A percentile compares a stretch with the other conserved stretches of the same genome.
phyloP scores from a whole-genome alignment of 495 filamentous ascomycete genomes.

The Talaromyces trachyspermus region DNA sequence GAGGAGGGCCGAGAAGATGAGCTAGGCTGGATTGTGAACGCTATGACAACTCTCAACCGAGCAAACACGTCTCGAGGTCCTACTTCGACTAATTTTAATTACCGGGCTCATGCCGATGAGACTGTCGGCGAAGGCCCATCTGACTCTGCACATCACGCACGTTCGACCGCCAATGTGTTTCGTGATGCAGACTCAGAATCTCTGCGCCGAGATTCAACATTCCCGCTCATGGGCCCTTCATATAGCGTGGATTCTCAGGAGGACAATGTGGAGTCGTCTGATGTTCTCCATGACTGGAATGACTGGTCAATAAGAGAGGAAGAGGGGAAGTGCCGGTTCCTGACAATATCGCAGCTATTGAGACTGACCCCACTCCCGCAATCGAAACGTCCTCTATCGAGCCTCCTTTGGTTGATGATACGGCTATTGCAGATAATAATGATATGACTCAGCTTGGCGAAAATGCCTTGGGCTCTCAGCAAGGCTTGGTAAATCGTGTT shows the following conservation, averaged over 20 bases:
- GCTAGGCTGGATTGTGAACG: slow-evolving; percentile 41
- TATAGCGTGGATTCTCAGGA: not conserved
- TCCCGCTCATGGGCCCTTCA: no score
- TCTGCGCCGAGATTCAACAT: no score
- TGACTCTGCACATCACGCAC: not conserved
- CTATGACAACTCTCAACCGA: slow-evolving; percentile 22
- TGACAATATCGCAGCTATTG: not conserved
- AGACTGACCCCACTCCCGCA: not conserved
- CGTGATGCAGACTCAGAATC: not conserved
- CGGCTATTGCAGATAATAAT: not conserved
- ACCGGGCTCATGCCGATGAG: not conserved
- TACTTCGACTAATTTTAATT: not conserved
- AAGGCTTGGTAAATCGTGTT: slow-evolving; percentile 14
- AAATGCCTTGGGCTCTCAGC: not conserved
- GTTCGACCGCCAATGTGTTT: not conserved
- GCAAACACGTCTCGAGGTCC: not conserved
- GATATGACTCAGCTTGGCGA: not conserved
- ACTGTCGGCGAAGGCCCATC: not conserved
- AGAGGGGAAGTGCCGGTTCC: not conserved
- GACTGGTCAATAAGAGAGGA: not conserved
- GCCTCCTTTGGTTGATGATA: not conserved
- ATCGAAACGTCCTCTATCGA: not conserved
- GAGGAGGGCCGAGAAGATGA: slow-evolving; percentile 52
- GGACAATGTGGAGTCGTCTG: not conserved
- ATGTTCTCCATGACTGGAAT: not conserved